Evolutionary conservation across 805 yeast genomes (phyloP), one percentile per base, ranked within the genome.

Genomic region (Saccharomyces paradoxus): DNA sequence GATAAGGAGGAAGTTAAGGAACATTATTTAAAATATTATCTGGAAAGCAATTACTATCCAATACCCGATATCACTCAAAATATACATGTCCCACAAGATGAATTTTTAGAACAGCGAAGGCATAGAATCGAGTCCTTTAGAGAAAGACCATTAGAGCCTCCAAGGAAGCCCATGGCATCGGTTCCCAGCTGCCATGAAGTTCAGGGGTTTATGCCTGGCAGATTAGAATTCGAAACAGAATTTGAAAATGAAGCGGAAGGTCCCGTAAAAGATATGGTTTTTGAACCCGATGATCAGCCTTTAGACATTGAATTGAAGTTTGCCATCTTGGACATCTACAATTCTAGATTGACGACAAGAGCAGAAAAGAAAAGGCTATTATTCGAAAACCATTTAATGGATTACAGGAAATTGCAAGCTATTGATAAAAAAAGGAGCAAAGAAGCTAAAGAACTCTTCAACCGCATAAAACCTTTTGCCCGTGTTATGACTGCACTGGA

Each of bases 161-260:
- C 90, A 52, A 82, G 84, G 57, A 94, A 92, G 67, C 89, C 95
- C 4, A 83, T 87, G 49, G 91, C 97, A 0, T 89, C 97, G 6
- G 92, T 87, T 6, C 99, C 99, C 0, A 79, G 94, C 55, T 91
- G 98, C 73, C 97, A 95, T 66, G 98, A 95, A 64, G 82, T 94
- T 57, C 98, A 94, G 69, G 97, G 97, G 2, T 94, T 84, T 68
- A 94, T 94, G 99, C 99, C 99, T 44, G 99, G 98, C 47, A 82
- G 99, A 65, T 75, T 94, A 57, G 99, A 94, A 70, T 94, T 94
- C 69, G 99, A 94, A 64, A 89, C 86, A 56, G 99, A 94, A 69
- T 90, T 87, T 44, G 99, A 94, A 68, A 94, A 94, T 64, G 99
- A 94, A 54, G 98, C 99, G 0, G 99, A 94, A 71, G 77, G 86